Evolutionary conservation across 176 grass and related monocot species (phyloP), one percentile per base, ranked within the genome.

Genomic region (Oryza brachyantha): DNA sequence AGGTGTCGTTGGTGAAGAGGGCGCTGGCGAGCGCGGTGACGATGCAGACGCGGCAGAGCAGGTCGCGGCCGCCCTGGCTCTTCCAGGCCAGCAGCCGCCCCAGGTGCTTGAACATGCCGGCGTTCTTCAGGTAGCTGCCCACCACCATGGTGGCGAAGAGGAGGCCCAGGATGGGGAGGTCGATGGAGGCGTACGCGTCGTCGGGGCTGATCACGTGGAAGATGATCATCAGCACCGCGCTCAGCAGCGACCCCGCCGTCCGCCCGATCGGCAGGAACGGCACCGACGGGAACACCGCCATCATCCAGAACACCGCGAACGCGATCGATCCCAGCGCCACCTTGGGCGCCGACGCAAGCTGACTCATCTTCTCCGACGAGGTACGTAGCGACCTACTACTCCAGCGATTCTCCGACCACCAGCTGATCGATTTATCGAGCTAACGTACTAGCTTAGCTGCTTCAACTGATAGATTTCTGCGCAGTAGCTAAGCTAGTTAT

Each of bases 61-160:
- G 69, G 90, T 99, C 96, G 74, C 87, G 93, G 0, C 92, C 87
- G 17, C 95, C 95, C 76, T 88, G 86, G 83, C 95, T 90, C 35
- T 58, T 55, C 95, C 95, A 98, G 0, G 90, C 86, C 2, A 98
- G 92, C 9, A 98, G 54, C 1, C 32, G 78, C 39, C 92, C 92
- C 29, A 98, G 86, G 77, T 98, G 64, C 74, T 65, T 86, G 90
- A 98, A 98, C 92, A 98, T 92, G 66, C 91, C 92, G 19, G 95
- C 95, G 70, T 48, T 90, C 81, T 91, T 89, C 27, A 98, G 95
- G 84, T 94, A 98, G 77, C 82, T 39, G 16, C 95, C 91, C 7
- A 98, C 95, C 7, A 98, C 92, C 95, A 98, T 98, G 60, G 92
- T 98, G 64, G 89, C 45, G 64, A 98, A 98, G 68, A 98, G 92